Evolutionary conservation across 176 grass and related monocot genomes (phyloP).

Genomic region (Cenchrus purpureus): DNA sequence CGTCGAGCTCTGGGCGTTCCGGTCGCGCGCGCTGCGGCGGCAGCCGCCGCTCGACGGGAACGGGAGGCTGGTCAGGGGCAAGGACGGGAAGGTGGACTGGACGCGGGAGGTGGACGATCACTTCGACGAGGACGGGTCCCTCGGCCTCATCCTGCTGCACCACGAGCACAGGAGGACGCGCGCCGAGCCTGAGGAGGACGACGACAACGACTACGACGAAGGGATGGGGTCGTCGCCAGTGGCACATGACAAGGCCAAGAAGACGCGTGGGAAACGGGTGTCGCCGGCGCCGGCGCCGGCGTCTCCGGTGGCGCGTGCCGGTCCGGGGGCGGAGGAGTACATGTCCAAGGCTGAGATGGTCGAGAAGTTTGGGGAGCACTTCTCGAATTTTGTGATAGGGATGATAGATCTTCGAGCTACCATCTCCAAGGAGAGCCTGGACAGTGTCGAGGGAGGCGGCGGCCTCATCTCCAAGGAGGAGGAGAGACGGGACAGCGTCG

Average conservation of each 20-base stretch:
- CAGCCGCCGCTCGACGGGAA: not conserved
- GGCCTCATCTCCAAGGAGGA: not conserved
- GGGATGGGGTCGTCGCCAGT: not conserved
- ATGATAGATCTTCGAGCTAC: not conserved
- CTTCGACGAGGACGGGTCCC: not conserved
- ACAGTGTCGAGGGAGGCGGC: not conserved
- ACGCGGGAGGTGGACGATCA: not conserved
- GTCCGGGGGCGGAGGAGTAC: not conserved
- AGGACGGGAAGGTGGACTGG: not conserved
- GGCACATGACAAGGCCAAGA: not conserved
- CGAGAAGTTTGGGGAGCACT: not conserved
- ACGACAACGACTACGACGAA: not conserved
- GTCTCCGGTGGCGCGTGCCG: not conserved
- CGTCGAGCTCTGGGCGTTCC: conserved; percentile 15
- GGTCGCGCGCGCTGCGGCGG: not conserved
- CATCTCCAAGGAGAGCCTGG: not conserved
- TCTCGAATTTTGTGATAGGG: not conserved
- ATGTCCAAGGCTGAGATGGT: not conserved
- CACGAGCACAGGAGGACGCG: not conserved
- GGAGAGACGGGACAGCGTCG: not conserved
- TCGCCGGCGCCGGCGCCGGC: not conserved
- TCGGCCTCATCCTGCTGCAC: conserved; percentile 18
- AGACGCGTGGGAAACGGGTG: not conserved
- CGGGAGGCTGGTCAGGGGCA: not conserved
- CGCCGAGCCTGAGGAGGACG: not conserved